Evolutionary conservation across 1,139 yeast genomes (phyloP).

Genomic region (Blastobotrys buckinghamii): DNA sequence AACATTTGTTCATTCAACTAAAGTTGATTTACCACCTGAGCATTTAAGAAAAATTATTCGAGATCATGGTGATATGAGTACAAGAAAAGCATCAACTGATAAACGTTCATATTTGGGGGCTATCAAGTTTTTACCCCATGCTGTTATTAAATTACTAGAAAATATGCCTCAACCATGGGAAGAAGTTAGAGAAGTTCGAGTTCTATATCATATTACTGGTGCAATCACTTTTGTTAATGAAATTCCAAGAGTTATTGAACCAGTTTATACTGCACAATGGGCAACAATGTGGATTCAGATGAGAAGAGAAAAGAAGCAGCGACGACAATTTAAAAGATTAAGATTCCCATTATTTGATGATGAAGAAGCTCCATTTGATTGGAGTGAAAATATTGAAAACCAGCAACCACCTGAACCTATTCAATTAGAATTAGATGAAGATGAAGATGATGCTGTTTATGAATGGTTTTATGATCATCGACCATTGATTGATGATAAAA

Average conservation of each 20-base stretch:
- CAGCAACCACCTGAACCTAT: conserved; percentile 68
- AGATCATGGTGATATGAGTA: conserved; percentile 82
- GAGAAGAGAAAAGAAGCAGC: conserved; percentile 90
- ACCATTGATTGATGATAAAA: conserved; percentile 58
- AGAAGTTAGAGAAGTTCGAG: conserved; percentile 73
- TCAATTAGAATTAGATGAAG: conserved; percentile 54
- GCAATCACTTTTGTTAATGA: conserved; percentile 96
- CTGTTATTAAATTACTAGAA: conserved; percentile 79
- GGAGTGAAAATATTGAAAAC: conserved; percentile 71
- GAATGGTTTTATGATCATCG: conserved; percentile 81
- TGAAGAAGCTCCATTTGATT: conserved; percentile 88
- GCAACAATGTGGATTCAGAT: conserved; percentile 86
- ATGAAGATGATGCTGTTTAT: conserved; percentile 50
- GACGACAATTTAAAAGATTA: conserved; percentile 86
- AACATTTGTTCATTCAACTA: conserved; percentile 50
- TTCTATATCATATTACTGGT: conserved; percentile 83
- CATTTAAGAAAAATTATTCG: conserved; percentile 80
- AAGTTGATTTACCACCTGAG: conserved; percentile 90
- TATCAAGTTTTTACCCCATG: conserved; percentile 92
- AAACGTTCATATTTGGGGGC: conserved; percentile 88
- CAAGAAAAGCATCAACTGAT: conserved; percentile 76
- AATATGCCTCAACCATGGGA: conserved; percentile 99
- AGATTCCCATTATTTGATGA: conserved; percentile 96
- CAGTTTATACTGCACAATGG: conserved; percentile 93
- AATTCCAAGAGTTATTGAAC: conserved; percentile 85